Conservation (phyloP, 78 protist species). For the Cavenderia fasciculata region DNA sequence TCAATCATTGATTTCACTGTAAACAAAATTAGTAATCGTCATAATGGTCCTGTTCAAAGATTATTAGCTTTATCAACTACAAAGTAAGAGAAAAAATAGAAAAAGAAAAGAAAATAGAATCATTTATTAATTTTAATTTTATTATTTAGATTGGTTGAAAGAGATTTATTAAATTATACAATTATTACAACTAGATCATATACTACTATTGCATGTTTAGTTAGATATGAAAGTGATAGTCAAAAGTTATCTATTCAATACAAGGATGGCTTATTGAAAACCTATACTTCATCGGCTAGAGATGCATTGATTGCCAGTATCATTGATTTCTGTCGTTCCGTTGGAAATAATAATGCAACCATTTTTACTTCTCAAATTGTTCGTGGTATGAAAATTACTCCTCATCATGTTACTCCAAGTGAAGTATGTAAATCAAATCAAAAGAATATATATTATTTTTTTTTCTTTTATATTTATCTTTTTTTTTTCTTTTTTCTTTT, state of each 20-base stretch:
- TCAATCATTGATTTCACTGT: constrained; percentile 52
- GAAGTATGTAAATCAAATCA: constrained; percentile 52
- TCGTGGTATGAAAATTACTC: constrained; percentile 69
- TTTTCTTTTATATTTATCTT: no score
- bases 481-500: no score
- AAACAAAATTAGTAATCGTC: constrained; percentile 27
- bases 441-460: no score
- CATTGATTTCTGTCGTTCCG: constrained; percentile 51
- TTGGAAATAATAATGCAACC: constrained; percentile 54
- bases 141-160: constrained; percentile 49
- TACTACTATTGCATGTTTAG: constrained; percentile 41
- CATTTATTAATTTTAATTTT: background rate
- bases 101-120: background rate
- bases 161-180: constrained; percentile 46
- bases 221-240: constrained; percentile 49
- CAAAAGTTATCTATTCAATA: constrained; percentile 71
- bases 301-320: constrained; percentile 56
- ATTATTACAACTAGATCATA: constrained; percentile 65
- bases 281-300: constrained; percentile 68
- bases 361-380: constrained; percentile 50
- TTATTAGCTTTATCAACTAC: constrained; percentile 54
- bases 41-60: constrained; percentile 7
- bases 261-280: constrained; percentile 44
- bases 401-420: constrained; percentile 44
- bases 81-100: background rate